A percentile compares a stretch with the other conserved stretches of the same genome.
Conservation (phyloP, 371 early-diverging fungal genomes). For the Mucor mucedo region DNA sequence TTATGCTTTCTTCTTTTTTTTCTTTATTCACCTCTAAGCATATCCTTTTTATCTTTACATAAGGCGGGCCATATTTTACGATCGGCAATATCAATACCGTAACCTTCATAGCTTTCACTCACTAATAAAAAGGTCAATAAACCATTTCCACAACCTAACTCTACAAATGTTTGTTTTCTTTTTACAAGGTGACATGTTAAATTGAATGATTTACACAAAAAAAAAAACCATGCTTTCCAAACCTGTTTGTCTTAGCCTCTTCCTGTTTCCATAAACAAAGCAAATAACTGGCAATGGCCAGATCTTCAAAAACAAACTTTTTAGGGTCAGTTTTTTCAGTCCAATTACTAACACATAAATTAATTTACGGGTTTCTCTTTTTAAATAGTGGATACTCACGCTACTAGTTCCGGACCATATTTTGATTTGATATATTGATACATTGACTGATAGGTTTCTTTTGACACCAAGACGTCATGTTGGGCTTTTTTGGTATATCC, state of each 20-base stretch:
- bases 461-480: slow-evolving; percentile 75
- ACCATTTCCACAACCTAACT: slow-evolving; percentile 94
- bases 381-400: slow-evolving; percentile 27
- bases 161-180: slow-evolving; percentile 74
- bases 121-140: slow-evolving; percentile 78
- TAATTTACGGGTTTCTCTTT: background rate
- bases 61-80: slow-evolving; percentile 78
- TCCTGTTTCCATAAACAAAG: slow-evolving; percentile 75
- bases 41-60: slow-evolving; percentile 33
- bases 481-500: slow-evolving; percentile 77
- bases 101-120: slow-evolving; percentile 81
- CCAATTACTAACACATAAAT: slow-evolving; percentile 55
- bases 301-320: slow-evolving; percentile 88
- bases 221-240: background rate
- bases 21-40: slow-evolving; percentile 39
- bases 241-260: slow-evolving; percentile 31
- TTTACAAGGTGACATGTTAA: no score
- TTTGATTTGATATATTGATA: slow-evolving; percentile 71
- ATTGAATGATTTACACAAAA: no score
- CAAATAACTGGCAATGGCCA: slow-evolving; percentile 84
- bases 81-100: slow-evolving; percentile 78
- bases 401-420: slow-evolving; percentile 61
- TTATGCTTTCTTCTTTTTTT: background rate
- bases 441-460: slow-evolving; percentile 65
- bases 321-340: slow-evolving; percentile 82